Evolutionary conservation across 1,284 basidiomycete genomes (phyloP).

Genomic region (Boletus austroedulis): DNA sequence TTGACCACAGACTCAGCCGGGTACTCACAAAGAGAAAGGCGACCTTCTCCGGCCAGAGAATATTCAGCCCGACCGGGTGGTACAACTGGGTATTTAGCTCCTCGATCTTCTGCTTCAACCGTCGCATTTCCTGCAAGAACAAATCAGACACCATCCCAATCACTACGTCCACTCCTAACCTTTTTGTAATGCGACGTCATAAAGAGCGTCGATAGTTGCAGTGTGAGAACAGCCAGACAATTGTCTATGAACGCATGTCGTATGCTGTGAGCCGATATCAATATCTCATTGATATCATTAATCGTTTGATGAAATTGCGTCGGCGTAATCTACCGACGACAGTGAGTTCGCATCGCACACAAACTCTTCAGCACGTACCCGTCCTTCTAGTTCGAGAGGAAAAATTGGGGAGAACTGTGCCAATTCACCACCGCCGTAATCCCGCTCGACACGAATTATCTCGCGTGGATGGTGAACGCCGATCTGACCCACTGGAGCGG

Average conservation of each 20-base stretch:
- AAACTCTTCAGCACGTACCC: conserved; percentile 48
- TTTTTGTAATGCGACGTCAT: conserved; percentile 70
- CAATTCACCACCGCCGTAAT: conserved; percentile 79
- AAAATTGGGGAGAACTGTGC: conserved; percentile 78
- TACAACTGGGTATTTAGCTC: conserved; percentile 65
- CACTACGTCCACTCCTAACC: conserved; percentile 41
- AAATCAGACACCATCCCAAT: not conserved
- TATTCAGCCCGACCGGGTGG: conserved; percentile 78
- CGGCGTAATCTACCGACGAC: conserved; percentile 61
- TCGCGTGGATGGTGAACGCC: conserved; percentile 83
- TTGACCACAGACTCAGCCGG: not conserved
- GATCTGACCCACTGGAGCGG: conserved; percentile 72
- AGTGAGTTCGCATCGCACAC: not conserved
- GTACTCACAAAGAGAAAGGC: conserved; percentile 82
- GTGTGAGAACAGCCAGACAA: conserved; percentile 62
- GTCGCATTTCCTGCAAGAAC: conserved; percentile 66
- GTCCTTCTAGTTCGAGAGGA: conserved; percentile 78
- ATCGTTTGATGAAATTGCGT: conserved; percentile 84
- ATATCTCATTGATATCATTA: conserved; percentile 76
- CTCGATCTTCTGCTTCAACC: conserved; percentile 58
- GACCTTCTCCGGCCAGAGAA: conserved; percentile 74
- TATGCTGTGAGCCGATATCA: conserved; percentile 75
- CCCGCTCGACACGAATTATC: conserved; percentile 77
- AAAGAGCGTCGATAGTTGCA: conserved; percentile 70
- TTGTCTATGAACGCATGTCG: conserved; percentile 65